These are phyloP conservation scores for Candida sanyaensis DNA, from an alignment of 1,139 yeast species.

Conservation along the genomic window DNA sequence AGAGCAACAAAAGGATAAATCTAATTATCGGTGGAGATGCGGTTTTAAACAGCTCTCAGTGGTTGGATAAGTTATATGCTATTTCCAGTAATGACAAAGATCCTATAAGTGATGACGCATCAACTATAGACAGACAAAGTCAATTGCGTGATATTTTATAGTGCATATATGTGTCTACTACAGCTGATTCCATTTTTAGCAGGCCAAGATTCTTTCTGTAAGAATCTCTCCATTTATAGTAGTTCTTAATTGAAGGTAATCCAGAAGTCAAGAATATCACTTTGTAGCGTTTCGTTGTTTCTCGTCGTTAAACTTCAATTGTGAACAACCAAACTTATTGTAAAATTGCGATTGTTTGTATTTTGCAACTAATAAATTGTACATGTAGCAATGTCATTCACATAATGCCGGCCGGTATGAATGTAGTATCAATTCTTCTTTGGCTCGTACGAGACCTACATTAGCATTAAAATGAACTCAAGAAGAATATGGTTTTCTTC, in stretches of 20 bases:
- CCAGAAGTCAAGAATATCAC: constrained; percentile 34
- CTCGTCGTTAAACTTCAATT: constrained; percentile 75
- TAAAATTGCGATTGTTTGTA: constrained; percentile 80
- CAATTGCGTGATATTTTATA: constrained; percentile 4
- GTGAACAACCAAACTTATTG: constrained; percentile 86
- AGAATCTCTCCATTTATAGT: constrained; percentile 21
- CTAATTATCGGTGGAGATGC: constrained; percentile 77
- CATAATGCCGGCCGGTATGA: constrained; percentile 80
- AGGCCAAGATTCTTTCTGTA: too few relatives aligned
- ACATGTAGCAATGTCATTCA: constrained; percentile 71
- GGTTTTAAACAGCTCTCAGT: constrained; percentile 52
- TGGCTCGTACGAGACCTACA: constrained; percentile 9
- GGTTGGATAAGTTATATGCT: constrained; percentile 1
- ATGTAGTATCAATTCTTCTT: constrained; percentile 52
- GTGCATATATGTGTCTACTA: not conserved
- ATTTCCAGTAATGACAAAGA: not conserved
- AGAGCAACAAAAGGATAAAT: constrained; percentile 47
- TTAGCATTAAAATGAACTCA: too few relatives aligned
- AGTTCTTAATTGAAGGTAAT: constrained; percentile 60
- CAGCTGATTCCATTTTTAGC: too few relatives aligned
- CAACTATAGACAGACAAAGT: not conserved
- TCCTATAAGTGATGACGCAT: not conserved
- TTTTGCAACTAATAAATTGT: constrained; percentile 80
- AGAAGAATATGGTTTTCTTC: too few relatives aligned
- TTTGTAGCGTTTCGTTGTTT: constrained; percentile 41